These are phyloP conservation scores for Euphorbia pulcherrima DNA, from an alignment of 345 rosid genomes.

Conservation along the genomic window DNA sequence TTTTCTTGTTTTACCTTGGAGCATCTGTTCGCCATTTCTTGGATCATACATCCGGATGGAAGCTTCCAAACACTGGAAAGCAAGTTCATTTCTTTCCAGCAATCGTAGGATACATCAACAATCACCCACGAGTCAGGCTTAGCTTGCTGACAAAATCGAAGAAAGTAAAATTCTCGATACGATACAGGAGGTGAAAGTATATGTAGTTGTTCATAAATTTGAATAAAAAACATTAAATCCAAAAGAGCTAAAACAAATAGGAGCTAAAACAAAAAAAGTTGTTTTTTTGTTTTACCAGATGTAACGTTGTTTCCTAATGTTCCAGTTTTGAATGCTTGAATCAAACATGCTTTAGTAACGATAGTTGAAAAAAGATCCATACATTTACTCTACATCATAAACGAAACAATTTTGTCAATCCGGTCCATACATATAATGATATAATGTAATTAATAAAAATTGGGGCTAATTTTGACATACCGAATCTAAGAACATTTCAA, in stretches of 20 bases:
- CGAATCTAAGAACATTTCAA: constrained; percentile 47
- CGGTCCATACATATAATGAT: too few relatives aligned
- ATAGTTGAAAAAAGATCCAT: constrained; percentile 57
- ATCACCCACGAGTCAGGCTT: constrained; percentile 57
- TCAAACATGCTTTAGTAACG: constrained; percentile 43
- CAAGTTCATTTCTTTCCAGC: constrained; percentile 13
- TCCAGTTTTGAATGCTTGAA: constrained; percentile 40
- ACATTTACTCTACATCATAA: constrained; percentile 57
- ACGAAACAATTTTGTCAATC: background rate
- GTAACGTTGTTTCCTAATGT: constrained; percentile 30
- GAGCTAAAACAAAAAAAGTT: background rate
- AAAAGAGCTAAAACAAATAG: background rate
- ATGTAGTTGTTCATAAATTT: constrained; percentile 61
- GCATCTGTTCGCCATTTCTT: constrained; percentile 44
- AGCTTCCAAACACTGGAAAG: constrained; percentile 47
- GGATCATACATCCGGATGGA: constrained; percentile 82
- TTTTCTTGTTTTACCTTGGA: constrained; percentile 57
- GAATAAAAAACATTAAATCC: constrained; percentile 5
- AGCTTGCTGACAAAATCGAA: constrained; percentile 54
- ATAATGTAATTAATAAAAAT: background rate
- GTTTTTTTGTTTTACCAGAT: constrained; percentile 68
- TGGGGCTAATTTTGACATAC: constrained; percentile 27
- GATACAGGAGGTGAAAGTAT: constrained; percentile 72
- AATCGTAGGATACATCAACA: constrained; percentile 50
- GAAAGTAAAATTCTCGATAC: constrained; percentile 52